Evolutionary conservation across 352 stramenopile species (phyloP), one percentile per base, ranked within the genome.

Genomic region (Phytopythium delawarense): DNA sequence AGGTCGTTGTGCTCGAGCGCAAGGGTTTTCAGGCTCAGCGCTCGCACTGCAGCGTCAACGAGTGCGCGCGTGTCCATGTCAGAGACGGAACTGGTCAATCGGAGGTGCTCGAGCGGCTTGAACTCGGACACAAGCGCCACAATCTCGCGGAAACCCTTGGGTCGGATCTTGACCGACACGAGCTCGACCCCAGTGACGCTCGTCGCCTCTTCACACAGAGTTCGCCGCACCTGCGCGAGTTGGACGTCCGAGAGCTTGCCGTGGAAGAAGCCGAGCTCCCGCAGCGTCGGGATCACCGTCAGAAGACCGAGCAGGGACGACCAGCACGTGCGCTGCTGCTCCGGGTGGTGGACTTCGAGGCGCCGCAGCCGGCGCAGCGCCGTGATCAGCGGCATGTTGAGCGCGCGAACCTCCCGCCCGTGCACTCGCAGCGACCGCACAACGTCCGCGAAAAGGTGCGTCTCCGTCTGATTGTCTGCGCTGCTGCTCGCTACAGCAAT

Each of bases 1-100:
- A 94, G 66, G 32, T 92, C 81, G 44, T 91, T 92, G 61, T 94
- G 83, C 57, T 92, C 83, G 34, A 94, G 59, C 11, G 81, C 90
- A 12, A 94, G 67, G 0, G 61, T 62, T 39, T 78, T 53, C 1
- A 92, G 66, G 5, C 60, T 69, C 8, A 71, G 65, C 28, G 66
- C 65, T 28, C 53, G 54, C 35, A 90, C 65, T 35, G 76, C 56
- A 40, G 59, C 67, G 35, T 82, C 70, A 11, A 92, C 50, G 2
- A 91, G 74, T 34, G 63, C 23, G 18, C 70, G 76, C 18, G 81
- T 85, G 45, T 88, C 74, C 18, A 91, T 84, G 60, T 88, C 74
- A 8, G 77, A 56, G 45, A 91, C 74, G 20, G 71, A 82, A 52
- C 76, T 89, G 16, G 79, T 87, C 16, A 94, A 61, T 34, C 84